Evolutionary conservation across 768 basidiomycete species (phyloP), one percentile per base, ranked within the genome.

Genomic region (Grammothele lineata): DNA sequence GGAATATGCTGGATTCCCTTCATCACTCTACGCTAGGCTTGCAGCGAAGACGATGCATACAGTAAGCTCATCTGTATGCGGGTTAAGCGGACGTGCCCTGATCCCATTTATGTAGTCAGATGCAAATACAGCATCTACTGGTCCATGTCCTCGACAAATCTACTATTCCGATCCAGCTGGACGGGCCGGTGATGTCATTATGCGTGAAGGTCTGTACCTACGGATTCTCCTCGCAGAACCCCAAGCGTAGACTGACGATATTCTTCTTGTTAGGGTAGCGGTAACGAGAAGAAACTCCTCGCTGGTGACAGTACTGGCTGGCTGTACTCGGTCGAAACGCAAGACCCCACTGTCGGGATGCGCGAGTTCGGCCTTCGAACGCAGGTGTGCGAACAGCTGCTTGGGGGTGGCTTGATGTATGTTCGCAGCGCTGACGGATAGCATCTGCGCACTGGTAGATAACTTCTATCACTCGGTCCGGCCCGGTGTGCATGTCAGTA

Each of bases 221-320:
- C n/a, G n/a, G n/a, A n/a, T n/a, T n/a, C n/a, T n/a, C n/a, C n/a
- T n/a, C n/a, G n/a, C n/a, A n/a, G n/a, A n/a, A n/a, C n/a, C n/a
- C n/a, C n/a, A n/a, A n/a, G n/a, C n/a, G n/a, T n/a, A n/a, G n/a
- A n/a, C n/a, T n/a, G n/a, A n/a, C n/a, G n/a, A n/a, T n/a, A n/a
- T n/a, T n/a, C n/a, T n/a, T n/a, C n/a, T n/a, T n/a, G 27, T 30
- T 9, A 41, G 40, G 18, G 14, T 2, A 27, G 8, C 10, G 17
- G n/a, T 5, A 32, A 41, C 12, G 25, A 41, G n/a, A 41, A 25
- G 25, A 41, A 23, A 25, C 12, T 45, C 24, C 30, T 48, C 17
- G 19, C 43, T 15, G 51, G 51, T 1, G 51, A 53, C 35, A 40
- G 1, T 10, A 19, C 25, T 4, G 51, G 51, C 19, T 53, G 51